Evolutionary conservation across 1,284 basidiomycete species (phyloP).

Genomic region (Xanthoconium separans): DNA sequence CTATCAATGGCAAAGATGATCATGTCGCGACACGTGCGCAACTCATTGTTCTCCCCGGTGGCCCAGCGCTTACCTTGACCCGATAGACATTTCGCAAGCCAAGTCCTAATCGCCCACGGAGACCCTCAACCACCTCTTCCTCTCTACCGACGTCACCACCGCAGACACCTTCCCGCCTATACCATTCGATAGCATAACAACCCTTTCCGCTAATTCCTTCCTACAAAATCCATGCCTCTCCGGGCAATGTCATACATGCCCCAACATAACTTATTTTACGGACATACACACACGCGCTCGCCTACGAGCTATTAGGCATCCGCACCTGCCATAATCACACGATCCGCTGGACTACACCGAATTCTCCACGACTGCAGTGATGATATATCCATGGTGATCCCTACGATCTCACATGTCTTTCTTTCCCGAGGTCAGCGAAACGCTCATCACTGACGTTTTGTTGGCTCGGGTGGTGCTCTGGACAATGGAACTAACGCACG

Average conservation of each 20-base stretch:
- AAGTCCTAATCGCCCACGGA: conserved; percentile 31
- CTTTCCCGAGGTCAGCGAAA: conserved; percentile 11
- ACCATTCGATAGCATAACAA: conserved; percentile 36
- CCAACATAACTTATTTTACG: conserved; percentile 28
- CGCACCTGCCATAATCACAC: conserved; percentile 30
- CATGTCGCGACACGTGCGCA: conserved; percentile 33
- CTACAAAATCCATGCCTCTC: conserved; percentile 18
- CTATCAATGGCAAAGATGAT: conserved; percentile 36
- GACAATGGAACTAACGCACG: conserved; percentile 28
- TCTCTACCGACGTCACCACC: conserved; percentile 26
- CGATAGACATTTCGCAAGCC: conserved; percentile 32
- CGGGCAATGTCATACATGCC: conserved; percentile 4
- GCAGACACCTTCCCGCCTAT: conserved; percentile 33
- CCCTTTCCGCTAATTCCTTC: conserved; percentile 13
- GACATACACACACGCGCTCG: conserved; percentile 24
- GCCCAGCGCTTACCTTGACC: background rate
- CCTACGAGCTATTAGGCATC: conserved; percentile 15
- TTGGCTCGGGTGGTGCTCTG: conserved; percentile 5
- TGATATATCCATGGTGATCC: conserved; percentile 27
- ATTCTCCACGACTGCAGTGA: conserved; percentile 24
- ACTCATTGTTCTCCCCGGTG: background rate
- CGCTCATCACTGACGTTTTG: conserved; percentile 2
- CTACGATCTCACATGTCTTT: conserved; percentile 17
- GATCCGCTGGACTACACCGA: conserved; percentile 14
- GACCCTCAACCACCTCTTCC: conserved; percentile 21